Evolutionary conservation across 1,139 yeast species (phyloP).

Genomic region (Saccharomyces hybrid): DNA sequence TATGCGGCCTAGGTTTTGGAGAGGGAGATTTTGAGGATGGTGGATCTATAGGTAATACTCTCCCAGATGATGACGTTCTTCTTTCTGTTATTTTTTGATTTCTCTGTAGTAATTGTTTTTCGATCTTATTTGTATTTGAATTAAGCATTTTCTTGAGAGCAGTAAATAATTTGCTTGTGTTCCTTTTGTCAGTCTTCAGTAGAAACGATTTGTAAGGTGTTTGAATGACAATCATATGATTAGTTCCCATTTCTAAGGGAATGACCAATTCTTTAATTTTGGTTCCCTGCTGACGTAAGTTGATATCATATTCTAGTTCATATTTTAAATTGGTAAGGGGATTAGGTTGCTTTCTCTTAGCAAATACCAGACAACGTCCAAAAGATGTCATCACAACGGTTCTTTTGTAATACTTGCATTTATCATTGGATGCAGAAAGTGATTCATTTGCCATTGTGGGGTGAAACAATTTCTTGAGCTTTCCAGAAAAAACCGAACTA

Average conservation of each 20-base stretch:
- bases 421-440: slow-evolving; percentile 13
- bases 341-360: slow-evolving; percentile 14
- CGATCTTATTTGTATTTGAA: slow-evolving; percentile 15
- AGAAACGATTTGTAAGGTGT: slow-evolving; percentile 30
- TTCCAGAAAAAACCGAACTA: slow-evolving; percentile 19
- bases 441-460: slow-evolving; percentile 12
- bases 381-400: slow-evolving; percentile 24
- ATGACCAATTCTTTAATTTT: slow-evolving; percentile 22
- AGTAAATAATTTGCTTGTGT: slow-evolving; percentile 20
- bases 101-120: slow-evolving; percentile 5
- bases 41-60: slow-evolving; percentile 1
- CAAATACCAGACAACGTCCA: slow-evolving; percentile 27
- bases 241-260: slow-evolving; percentile 7
- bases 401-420: slow-evolving; percentile 15
- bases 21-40: slow-evolving; percentile 4
- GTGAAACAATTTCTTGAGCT: slow-evolving; percentile 25
- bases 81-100: neutral
- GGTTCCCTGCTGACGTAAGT: slow-evolving; percentile 23
- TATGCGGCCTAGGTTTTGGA: slow-evolving; percentile 1
- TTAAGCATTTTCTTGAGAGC: slow-evolving; percentile 20
- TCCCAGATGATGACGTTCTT: neutral
- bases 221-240: slow-evolving; percentile 18
- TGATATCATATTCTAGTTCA: slow-evolving; percentile 22
- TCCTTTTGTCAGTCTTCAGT: slow-evolving; percentile 14
- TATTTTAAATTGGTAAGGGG: slow-evolving; percentile 13